Evolutionary conservation across 148 eudicot species (phyloP).

Genomic region (Cornus kousa): DNA sequence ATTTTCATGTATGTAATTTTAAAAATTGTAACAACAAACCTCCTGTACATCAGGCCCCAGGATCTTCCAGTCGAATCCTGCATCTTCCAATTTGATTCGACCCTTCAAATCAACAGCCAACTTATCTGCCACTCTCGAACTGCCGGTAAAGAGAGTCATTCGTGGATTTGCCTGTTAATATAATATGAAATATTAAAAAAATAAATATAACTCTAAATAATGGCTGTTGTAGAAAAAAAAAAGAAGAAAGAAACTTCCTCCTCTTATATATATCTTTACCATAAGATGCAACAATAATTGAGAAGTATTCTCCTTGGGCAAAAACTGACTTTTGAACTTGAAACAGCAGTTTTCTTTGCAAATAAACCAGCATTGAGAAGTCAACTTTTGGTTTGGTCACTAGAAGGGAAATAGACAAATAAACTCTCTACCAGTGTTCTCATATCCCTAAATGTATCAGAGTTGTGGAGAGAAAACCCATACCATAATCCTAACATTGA

Average conservation of each 20-base stretch:
- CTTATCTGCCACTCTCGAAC: slow-evolving; percentile 95
- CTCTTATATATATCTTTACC: not conserved
- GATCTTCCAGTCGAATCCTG: slow-evolving; percentile 99
- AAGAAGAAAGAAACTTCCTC: not conserved
- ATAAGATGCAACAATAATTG: not conserved
- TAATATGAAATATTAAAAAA: not conserved
- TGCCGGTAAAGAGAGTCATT: slow-evolving; percentile 97
- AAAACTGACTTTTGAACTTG: not conserved
- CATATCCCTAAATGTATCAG: too few relatives aligned
- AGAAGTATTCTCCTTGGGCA: not conserved
- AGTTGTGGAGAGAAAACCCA: too few relatives aligned
- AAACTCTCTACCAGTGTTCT: too few relatives aligned
- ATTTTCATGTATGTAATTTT: not conserved
- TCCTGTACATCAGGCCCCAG: slow-evolving; percentile 98
- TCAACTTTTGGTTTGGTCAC: not conserved
- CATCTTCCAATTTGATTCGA: slow-evolving; percentile 85
- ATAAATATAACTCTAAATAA: not conserved
- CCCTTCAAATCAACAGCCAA: slow-evolving; percentile 84
- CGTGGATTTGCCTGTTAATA: slow-evolving; percentile 79
- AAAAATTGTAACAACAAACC: slow-evolving; percentile 37
- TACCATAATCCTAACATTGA: too few relatives aligned
- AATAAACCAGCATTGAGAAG: not conserved
- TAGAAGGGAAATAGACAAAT: not conserved
- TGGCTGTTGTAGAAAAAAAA: not conserved
- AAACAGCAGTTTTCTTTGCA: not conserved